Evolutionary conservation across 371 early-diverging fungal genomes (phyloP).

Genomic region (Cladochytrium tenue): DNA sequence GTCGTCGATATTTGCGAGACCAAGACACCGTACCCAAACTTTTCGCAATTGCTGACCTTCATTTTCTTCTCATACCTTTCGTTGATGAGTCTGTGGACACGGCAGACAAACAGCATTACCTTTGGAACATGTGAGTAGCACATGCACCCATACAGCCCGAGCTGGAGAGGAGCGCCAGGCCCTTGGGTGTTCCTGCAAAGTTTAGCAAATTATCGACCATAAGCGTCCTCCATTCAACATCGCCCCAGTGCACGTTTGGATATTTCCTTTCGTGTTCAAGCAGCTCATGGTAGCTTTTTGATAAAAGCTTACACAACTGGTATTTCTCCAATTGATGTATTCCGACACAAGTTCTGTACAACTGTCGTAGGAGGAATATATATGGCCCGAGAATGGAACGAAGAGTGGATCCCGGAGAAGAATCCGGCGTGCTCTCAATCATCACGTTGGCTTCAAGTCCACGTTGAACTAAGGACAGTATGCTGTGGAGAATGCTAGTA

Average conservation of each 20-base stretch:
- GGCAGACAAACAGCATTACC: slow-evolving; percentile 19
- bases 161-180: slow-evolving; percentile 36
- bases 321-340: slow-evolving; percentile 28
- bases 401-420: too few relatives aligned
- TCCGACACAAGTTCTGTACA: slow-evolving; percentile 46
- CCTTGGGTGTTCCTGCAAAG: slow-evolving; percentile 50
- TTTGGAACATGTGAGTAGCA: slow-evolving; percentile 42
- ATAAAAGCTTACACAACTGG: slow-evolving; percentile 26
- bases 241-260: not conserved
- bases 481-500: too few relatives aligned
- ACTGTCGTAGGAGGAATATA: slow-evolving; percentile 44
- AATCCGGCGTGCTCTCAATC: too few relatives aligned
- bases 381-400: slow-evolving; percentile 27
- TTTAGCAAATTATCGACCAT: slow-evolving; percentile 46
- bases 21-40: slow-evolving; percentile 51
- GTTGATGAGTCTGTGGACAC: not conserved
- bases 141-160: slow-evolving; percentile 39
- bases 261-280: slow-evolving; percentile 6
- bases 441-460: too few relatives aligned
- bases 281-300: slow-evolving; percentile 11
- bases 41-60: slow-evolving; percentile 48
- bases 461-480: too few relatives aligned
- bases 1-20: slow-evolving; percentile 49
- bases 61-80: slow-evolving; percentile 43
- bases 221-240: slow-evolving; percentile 31